These are phyloP conservation scores for Galerina marginata DNA, from an alignment of 768 basidiomycete genomes.

Conservation along the genomic window DNA sequence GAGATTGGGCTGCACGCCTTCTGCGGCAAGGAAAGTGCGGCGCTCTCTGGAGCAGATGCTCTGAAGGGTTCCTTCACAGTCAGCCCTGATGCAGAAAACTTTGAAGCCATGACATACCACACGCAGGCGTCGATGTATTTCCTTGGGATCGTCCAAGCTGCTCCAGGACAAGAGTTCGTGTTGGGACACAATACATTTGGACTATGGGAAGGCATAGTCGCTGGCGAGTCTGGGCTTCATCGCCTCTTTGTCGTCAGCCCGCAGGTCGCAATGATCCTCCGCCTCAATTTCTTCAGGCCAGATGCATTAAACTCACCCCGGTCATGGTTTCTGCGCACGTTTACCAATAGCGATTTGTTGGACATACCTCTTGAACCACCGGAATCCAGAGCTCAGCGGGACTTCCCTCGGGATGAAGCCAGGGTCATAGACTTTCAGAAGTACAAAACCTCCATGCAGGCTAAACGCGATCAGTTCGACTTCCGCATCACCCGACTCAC, in stretches of 20 bases:
- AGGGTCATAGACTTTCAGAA: too few relatives aligned
- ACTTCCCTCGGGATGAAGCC: conserved; percentile 3
- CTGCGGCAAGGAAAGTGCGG: not conserved
- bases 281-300: conserved; percentile 10
- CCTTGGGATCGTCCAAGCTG: conserved; percentile 32
- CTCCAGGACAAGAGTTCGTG: conserved; percentile 33
- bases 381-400: not conserved
- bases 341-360: conserved; percentile 11
- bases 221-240: conserved; percentile 18
- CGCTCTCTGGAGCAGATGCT: not conserved
- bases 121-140: conserved; percentile 18
- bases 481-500: conserved; percentile 29
- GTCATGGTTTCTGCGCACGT: not conserved
- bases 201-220: conserved; percentile 32
- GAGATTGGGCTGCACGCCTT: not conserved
- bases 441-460: not conserved
- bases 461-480: conserved; percentile 24
- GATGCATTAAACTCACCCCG: not conserved
- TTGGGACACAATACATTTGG: conserved; percentile 33
- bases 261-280: conserved; percentile 29
- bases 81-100: conserved; percentile 22
- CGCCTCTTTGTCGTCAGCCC: conserved; percentile 36
- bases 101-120: conserved; percentile 25
- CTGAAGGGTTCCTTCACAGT: not conserved
- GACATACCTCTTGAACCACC: conserved; percentile 8